Conservation (phyloP, 306 rosid species). For the Vigna reflexopilosa region DNA sequence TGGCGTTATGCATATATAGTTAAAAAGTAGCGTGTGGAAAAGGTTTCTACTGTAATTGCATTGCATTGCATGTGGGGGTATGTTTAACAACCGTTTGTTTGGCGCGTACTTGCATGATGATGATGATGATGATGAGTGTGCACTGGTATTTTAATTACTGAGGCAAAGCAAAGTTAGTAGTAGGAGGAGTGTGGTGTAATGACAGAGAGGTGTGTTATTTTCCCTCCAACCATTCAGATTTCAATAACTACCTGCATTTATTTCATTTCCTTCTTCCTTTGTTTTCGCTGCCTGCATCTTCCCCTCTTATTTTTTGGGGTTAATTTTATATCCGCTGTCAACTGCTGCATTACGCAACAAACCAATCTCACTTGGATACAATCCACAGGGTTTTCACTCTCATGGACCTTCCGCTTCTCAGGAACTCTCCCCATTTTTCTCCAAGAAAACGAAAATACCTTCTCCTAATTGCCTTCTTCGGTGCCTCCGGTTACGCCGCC, state of each 20-base stretch:
- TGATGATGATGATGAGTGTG: background rate
- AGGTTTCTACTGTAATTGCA: too few relatives aligned
- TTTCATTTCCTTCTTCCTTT: background rate
- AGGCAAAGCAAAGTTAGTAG: background rate
- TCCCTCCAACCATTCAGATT: background rate
- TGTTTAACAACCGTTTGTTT: conserved; percentile 19
- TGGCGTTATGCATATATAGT: too few relatives aligned
- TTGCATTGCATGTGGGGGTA: too few relatives aligned
- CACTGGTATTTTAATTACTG: background rate
- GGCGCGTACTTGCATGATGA: background rate
- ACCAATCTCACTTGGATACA: background rate
- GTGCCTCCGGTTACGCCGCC: conserved; percentile 76
- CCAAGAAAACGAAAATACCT: conserved; percentile 60
- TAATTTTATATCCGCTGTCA: background rate
- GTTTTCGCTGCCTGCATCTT: background rate
- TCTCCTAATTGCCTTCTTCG: conserved; percentile 60
- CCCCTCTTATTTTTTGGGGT: background rate
- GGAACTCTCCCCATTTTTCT: conserved; percentile 56
- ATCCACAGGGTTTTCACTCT: conserved; percentile 38
- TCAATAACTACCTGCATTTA: background rate
- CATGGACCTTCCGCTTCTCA: conserved; percentile 69
- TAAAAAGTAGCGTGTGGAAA: too few relatives aligned
- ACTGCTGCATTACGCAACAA: background rate
- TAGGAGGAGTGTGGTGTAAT: background rate
- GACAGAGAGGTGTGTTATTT: background rate